Evolutionary conservation across 202 grass and related monocot genomes (phyloP).

Genomic region (Schoenoplectus tabernaemontani): DNA sequence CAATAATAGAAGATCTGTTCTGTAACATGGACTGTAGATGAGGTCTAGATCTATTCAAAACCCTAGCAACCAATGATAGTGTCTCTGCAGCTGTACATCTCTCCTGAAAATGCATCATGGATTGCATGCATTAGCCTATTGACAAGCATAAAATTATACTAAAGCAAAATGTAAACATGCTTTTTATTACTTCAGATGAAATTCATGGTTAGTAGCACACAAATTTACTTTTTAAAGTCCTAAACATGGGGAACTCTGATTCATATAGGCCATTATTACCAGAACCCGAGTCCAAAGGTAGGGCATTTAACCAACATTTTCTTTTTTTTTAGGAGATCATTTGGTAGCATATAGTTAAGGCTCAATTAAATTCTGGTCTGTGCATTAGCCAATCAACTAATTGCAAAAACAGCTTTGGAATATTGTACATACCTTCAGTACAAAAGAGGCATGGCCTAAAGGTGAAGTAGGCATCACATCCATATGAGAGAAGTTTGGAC

Average conservation of each 20-base stretch:
- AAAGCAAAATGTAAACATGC: neutral
- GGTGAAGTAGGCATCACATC: conserved; percentile 87
- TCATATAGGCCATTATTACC: neutral
- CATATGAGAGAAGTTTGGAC: conserved; percentile 54
- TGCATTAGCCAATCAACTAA: too few species aligned
- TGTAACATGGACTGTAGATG: conserved; percentile 72
- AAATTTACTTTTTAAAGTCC: neutral
- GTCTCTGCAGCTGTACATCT: conserved; percentile 87
- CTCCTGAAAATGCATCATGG: conserved; percentile 46
- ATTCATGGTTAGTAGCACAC: neutral
- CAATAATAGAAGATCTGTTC: conserved; percentile 60
- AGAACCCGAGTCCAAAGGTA: neutral
- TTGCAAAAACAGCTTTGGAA: conserved; percentile 26
- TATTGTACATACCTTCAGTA: conserved; percentile 55
- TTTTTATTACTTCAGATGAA: neutral
- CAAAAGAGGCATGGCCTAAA: conserved; percentile 63
- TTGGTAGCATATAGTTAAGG: neutral
- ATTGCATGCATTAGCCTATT: neutral
- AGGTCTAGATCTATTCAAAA: conserved; percentile 77
- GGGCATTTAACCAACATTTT: neutral
- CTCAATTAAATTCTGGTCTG: neutral
- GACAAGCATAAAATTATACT: neutral
- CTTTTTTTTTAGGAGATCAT: neutral
- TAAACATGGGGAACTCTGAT: neutral
- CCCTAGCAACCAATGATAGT: conserved; percentile 75